Conservation (phyloP, 2,329 filamentous ascomycete species). For the Microcyclospora pomicola region DNA sequence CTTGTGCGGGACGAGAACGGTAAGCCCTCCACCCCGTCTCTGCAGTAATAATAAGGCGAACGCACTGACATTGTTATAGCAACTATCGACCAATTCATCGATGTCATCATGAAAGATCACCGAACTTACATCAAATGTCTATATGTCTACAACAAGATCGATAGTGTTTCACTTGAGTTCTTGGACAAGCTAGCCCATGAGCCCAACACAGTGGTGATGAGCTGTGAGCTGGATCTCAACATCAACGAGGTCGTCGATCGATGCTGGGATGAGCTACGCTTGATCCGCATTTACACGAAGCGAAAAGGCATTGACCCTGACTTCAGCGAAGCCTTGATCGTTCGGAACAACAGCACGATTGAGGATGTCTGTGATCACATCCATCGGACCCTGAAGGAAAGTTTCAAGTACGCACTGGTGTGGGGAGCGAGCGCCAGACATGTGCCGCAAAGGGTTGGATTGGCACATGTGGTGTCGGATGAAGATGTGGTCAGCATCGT, state of each 20-base stretch:
- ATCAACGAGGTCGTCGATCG: constrained; percentile 87
- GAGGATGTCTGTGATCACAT: constrained; percentile 96
- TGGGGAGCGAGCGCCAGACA: constrained; percentile 96
- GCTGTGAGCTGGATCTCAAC: constrained; percentile 86
- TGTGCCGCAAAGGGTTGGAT: constrained; percentile 80
- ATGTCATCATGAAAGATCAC: constrained; percentile 98
- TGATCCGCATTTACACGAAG: constrained; percentile 95
- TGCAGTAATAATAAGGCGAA: too few species aligned
- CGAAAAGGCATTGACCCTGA: constrained; percentile 80
- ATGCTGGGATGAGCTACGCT: constrained; percentile 81
- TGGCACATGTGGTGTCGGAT: constrained; percentile 63
- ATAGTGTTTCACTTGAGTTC: constrained; percentile 84
- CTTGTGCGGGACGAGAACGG: constrained; percentile 83
- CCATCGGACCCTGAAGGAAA: constrained; percentile 88
- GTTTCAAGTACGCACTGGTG: constrained; percentile 95
- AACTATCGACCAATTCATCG: constrained; percentile 96
- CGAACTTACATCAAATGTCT: constrained; percentile 89
- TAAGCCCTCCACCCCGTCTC: constrained; percentile 15
- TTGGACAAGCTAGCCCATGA: constrained; percentile 85
- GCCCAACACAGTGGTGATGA: constrained; percentile 91
- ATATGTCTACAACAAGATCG: constrained; percentile 99
- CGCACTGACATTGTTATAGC: constrained; percentile 32
- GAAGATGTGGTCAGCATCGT: constrained; percentile 58
- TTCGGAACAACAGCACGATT: constrained; percentile 72
- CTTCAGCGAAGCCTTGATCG: constrained; percentile 85